Evolutionary conservation across 2,329 filamentous ascomycete genomes (phyloP).

Genomic region (Acephala macrosclerotiorum): DNA sequence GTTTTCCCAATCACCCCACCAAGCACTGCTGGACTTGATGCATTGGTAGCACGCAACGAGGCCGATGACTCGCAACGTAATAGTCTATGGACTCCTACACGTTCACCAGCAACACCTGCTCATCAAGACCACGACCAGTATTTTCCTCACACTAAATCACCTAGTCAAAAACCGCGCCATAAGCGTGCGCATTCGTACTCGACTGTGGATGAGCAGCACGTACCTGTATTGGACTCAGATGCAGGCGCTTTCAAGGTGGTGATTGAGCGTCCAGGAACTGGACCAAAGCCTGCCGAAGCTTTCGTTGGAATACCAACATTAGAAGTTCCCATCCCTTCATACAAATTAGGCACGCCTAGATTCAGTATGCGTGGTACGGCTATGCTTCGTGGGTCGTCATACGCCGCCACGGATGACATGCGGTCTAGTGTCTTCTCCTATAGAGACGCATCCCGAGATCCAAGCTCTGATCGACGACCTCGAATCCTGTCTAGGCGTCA

Average conservation of each 20-base stretch:
- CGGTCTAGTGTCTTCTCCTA: conserved; percentile 67
- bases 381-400: conserved; percentile 81
- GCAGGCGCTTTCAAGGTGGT: conserved; percentile 79
- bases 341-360: conserved; percentile 80
- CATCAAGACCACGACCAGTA: conserved; percentile 47
- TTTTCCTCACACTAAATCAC: conserved; percentile 26
- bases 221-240: conserved; percentile 59
- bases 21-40: conserved; percentile 63
- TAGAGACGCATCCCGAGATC: conserved; percentile 39
- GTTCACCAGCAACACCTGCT: conserved; percentile 46
- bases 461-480: conserved; percentile 33
- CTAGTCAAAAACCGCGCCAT: conserved; percentile 47
- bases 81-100: conserved; percentile 43
- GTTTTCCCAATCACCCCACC: conserved; percentile 68
- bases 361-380: conserved; percentile 81
- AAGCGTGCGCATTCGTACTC: conserved; percentile 79
- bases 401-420: conserved; percentile 77
- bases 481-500: conserved; percentile 40
- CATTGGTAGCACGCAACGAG: conserved; percentile 45
- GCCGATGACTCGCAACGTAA: conserved; percentile 37
- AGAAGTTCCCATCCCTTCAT: conserved; percentile 82
- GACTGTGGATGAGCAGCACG: conserved; percentile 71
- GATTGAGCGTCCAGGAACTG: conserved; percentile 74
- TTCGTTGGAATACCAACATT: conserved; percentile 61
- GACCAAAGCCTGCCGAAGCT: conserved; percentile 64